Conservation (phyloP, 176 grass and related monocot genomes). For the Zoysia japonica region DNA sequence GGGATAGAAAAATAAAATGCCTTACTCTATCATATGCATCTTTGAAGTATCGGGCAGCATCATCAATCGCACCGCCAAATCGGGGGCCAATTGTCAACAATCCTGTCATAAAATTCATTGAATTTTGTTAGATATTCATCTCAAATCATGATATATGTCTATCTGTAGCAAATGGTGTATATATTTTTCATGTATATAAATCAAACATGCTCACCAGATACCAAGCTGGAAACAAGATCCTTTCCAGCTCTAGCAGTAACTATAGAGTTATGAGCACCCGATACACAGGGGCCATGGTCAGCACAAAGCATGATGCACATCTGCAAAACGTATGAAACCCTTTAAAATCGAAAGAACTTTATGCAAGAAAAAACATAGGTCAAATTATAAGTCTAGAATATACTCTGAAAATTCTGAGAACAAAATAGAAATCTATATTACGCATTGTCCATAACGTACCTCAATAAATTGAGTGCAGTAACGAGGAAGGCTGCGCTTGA, state of each 20-base stretch:
- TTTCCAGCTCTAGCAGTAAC: slow-evolving; percentile 96
- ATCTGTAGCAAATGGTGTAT: neutral
- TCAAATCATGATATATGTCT: neutral
- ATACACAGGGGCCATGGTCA: slow-evolving; percentile 97
- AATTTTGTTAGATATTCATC: slow-evolving; percentile 10
- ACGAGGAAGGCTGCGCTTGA: slow-evolving; percentile 95
- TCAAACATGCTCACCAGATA: slow-evolving; percentile 72
- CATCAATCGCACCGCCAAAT: slow-evolving; percentile 99
- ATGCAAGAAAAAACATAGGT: slow-evolving; percentile 1
- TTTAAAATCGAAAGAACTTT: neutral
- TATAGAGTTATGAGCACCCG: slow-evolving; percentile 97
- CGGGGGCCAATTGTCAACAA: slow-evolving; percentile 95
- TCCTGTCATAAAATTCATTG: slow-evolving; percentile 47
- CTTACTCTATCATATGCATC: slow-evolving; percentile 94
- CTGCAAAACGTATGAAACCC: slow-evolving; percentile 45
- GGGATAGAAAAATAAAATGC: neutral
- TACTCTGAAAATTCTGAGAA: neutral
- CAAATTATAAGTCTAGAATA: neutral
- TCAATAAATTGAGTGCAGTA: slow-evolving; percentile 99
- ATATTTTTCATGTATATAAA: slow-evolving; percentile 14
- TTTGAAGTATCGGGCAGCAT: slow-evolving; percentile 98
- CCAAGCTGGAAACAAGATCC: slow-evolving; percentile 96
- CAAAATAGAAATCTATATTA: slow-evolving; percentile 23
- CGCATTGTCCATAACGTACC: slow-evolving; percentile 45
- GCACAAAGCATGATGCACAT: slow-evolving; percentile 98